phyloP scores from a whole-genome alignment of 805 yeast species.

The Cyberlindnera mississippiensis region DNA sequence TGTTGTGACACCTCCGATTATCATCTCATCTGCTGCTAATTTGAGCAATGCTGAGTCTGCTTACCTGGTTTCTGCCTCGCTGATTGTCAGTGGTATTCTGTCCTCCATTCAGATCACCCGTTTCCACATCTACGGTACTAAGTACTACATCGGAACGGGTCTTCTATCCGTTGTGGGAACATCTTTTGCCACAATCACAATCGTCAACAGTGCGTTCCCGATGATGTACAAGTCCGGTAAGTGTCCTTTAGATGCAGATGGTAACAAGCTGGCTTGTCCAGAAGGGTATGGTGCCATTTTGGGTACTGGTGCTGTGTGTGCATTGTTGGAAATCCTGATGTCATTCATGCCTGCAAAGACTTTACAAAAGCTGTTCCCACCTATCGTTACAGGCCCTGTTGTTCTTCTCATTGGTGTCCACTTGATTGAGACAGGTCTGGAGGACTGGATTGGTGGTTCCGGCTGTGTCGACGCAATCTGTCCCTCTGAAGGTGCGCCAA shows the following conservation, averaged over 20 bases:
- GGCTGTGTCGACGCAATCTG: conserved; percentile 48
- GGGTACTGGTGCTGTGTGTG: conserved; percentile 78
- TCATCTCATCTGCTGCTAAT: conserved; percentile 63
- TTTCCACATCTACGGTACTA: conserved; percentile 69
- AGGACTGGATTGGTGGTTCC: conserved; percentile 87
- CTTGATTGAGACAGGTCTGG: conserved; percentile 67
- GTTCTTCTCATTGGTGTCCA: conserved; percentile 77
- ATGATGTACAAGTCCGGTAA: conserved; percentile 71
- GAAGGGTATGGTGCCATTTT: conserved; percentile 86
- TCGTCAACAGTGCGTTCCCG: conserved; percentile 72
- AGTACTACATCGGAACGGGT: conserved; percentile 83
- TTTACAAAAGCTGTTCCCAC: conserved; percentile 77
- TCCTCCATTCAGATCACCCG: conserved; percentile 77
- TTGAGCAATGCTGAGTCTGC: conserved; percentile 47
- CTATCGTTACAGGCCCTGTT: conserved; percentile 91
- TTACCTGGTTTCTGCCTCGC: conserved; percentile 65
- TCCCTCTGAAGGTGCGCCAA: conserved; percentile 47
- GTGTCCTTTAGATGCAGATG: conserved; percentile 62
- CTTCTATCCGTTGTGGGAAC: conserved; percentile 88
- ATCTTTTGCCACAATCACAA: conserved; percentile 82
- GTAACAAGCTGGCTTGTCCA: conserved; percentile 73
- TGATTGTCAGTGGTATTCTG: conserved; percentile 67
- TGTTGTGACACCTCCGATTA: conserved; percentile 76
- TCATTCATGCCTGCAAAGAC: conserved; percentile 75
- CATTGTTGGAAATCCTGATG: conserved; percentile 64